Evolutionary conservation across 208 protist species (phyloP).

Genomic region (Trypanosoma lewisi): DNA sequence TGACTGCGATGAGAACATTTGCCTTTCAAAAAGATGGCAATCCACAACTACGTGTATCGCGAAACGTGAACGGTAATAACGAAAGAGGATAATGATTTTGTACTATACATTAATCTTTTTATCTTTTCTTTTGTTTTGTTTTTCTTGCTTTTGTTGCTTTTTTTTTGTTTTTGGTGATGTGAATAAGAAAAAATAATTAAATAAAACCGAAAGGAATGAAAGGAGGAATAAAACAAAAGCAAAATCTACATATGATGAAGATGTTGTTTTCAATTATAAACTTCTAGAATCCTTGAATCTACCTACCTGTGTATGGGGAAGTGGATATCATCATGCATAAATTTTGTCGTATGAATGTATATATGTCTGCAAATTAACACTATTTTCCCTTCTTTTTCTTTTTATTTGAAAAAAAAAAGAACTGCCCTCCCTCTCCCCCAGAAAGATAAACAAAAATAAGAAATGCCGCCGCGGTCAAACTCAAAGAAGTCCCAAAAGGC

Average conservation of each 20-base stretch:
- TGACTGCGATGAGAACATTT: constrained; percentile 64
- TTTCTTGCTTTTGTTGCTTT: constrained; percentile 18
- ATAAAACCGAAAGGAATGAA: too few relatives aligned
- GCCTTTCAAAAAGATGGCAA: constrained; percentile 75
- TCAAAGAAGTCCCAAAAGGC: constrained; percentile 38
- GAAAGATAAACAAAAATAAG: too few relatives aligned
- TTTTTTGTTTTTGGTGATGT: constrained; percentile 21
- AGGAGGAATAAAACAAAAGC: too few relatives aligned
- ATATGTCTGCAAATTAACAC: constrained; percentile 15
- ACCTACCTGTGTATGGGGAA: too few relatives aligned
- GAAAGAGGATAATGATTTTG: constrained; percentile 6
- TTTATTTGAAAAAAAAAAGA: constrained; percentile 3
- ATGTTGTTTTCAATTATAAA: too few relatives aligned
- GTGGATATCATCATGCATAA: too few relatives aligned
- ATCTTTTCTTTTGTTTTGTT: constrained; percentile 18
- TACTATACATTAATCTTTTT: constrained; percentile 17
- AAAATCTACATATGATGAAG: too few relatives aligned
- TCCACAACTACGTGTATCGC: constrained; percentile 27
- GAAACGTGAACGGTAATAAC: constrained; percentile 1
- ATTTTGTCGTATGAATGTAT: too few relatives aligned
- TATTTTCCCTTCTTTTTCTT: too few relatives aligned
- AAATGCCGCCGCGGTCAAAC: constrained; percentile 22
- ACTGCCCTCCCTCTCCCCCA: too few relatives aligned
- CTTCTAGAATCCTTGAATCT: too few relatives aligned
- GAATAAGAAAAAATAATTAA: too few relatives aligned